phyloP scores from a whole-genome alignment of 2,329 filamentous ascomycete genomes.

The Xylaria sp. region DNA sequence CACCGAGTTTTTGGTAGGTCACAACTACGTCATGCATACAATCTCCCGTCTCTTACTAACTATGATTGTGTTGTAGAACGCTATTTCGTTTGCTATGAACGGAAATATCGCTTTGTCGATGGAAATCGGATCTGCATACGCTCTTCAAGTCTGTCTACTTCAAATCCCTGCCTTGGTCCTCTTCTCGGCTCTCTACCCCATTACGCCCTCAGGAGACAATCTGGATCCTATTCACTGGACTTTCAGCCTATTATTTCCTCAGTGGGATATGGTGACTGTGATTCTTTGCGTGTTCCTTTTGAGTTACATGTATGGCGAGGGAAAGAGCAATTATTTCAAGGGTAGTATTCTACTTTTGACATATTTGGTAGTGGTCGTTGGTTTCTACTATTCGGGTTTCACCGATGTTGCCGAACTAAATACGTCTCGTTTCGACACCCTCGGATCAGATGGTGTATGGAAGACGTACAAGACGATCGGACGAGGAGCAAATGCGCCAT shows the following conservation, averaged over 20 bases:
- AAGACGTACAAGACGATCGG: slow-evolving; percentile 66
- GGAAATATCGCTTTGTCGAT: slow-evolving; percentile 98
- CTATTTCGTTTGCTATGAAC: slow-evolving; percentile 99
- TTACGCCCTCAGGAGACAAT: slow-evolving; percentile 51
- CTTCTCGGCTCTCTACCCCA: slow-evolving; percentile 81
- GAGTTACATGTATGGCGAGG: slow-evolving; percentile 97
- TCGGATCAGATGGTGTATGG: slow-evolving; percentile 62
- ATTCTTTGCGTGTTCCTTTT: slow-evolving; percentile 96
- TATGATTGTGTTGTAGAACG: slow-evolving; percentile 69
- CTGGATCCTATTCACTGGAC: slow-evolving; percentile 67
- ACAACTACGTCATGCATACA: slow-evolving; percentile 8
- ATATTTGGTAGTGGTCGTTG: slow-evolving; percentile 90
- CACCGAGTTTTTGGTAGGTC: slow-evolving; percentile 89
- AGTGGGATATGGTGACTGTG: slow-evolving; percentile 99
- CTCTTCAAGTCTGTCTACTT: slow-evolving; percentile 92
- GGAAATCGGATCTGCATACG: slow-evolving; percentile 98
- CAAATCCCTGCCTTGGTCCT: slow-evolving; percentile 94
- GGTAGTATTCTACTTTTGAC: slow-evolving; percentile 93
- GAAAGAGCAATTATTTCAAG: slow-evolving; percentile 99
- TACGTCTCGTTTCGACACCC: slow-evolving; percentile 63
- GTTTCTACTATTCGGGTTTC: slow-evolving; percentile 84
- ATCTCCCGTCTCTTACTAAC: slow-evolving; percentile 29
- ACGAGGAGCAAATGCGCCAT: slow-evolving; percentile 53
- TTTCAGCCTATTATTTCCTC: slow-evolving; percentile 92
- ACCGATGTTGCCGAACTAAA: slow-evolving; percentile 57